Evolutionary conservation across 1,284 basidiomycete species (phyloP), one percentile per base, ranked within the genome.

Genomic region (Lignosus rhinocerotis): DNA sequence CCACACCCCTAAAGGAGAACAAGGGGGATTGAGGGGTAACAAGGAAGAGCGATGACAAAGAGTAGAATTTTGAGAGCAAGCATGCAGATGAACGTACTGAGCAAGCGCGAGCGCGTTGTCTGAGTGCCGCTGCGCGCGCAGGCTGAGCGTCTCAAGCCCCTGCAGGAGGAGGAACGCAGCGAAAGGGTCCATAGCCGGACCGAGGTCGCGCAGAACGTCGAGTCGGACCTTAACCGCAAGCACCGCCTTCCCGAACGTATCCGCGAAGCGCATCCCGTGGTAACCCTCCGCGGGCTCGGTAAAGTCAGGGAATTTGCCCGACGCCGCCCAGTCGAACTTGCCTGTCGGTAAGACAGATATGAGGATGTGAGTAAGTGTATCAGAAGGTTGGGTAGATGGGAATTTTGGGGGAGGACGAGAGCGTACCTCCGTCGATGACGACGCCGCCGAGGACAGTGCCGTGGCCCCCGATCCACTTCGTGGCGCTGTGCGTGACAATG

Each of bases 401-500:
- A n/a, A n/a, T n/a, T n/a, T n/a, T n/a, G n/a, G n/a, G n/a, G n/a
- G n/a, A n/a, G n/a, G n/a, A n/a, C 25, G 25, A 25, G 25, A 4
- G 25, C 25, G 25, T 25, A 25, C 25, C 92, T 21, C 85, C 82
- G 71, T 94, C 93, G 56, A 95, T 73, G 60, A 96, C 80, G 16
- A 94, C 86, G 58, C 94, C 93, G 6, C 82, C 92, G 54, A 96
- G 92, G 38, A 91, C 93, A 2, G 88, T 94, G 59, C 93, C 92
- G 71, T 94, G 93, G 0, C 93, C 92, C 36, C 92, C 90, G 56
- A 94, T 93, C 93, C 93, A 95, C 72, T 96, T 95, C 2, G 93
- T 94, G 0, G 92, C 92, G 60, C 87, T 90, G 75, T 94, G 90
- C 8, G 93, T 89, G 56, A 95, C 81, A 58, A 96, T 91, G 69